Conservation (phyloP, 108 stramenopile species). For the Licmophora abbreviata region DNA sequence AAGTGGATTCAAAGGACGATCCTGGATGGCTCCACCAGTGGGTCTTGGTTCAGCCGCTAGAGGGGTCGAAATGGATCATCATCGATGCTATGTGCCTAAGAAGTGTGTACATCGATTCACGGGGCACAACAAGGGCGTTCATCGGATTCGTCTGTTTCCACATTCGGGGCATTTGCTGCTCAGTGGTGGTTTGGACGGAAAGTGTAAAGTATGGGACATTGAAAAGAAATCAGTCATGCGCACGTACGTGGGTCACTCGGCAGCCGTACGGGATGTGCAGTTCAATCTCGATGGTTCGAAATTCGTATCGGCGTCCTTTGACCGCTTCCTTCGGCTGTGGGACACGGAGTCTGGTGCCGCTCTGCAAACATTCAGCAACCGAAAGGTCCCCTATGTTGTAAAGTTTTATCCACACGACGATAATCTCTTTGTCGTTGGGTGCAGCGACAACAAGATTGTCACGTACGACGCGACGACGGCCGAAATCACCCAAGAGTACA, state of each 20-base stretch:
- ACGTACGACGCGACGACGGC: slow-evolving; percentile 87
- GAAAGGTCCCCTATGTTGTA: slow-evolving; percentile 90
- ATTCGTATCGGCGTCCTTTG: slow-evolving; percentile 89
- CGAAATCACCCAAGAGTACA: slow-evolving; percentile 98
- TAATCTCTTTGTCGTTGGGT: slow-evolving; percentile 93
- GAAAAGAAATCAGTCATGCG: slow-evolving; percentile 54
- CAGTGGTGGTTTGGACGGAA: slow-evolving; percentile 91
- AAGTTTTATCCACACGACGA: slow-evolving; percentile 94
- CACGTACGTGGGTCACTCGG: slow-evolving; percentile 92
- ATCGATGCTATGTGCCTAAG: slow-evolving; percentile 91
- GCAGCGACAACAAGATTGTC: slow-evolving; percentile 90
- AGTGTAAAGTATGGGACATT: slow-evolving; percentile 88
- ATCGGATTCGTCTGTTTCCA: slow-evolving; percentile 95
- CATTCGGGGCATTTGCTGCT: slow-evolving; percentile 94
- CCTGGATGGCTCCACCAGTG: slow-evolving; percentile 87
- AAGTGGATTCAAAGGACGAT: slow-evolving; percentile 90
- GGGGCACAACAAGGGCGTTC: slow-evolving; percentile 94
- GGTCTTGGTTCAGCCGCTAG: slow-evolving; percentile 43
- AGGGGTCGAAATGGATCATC: slow-evolving; percentile 57
- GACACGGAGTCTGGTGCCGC: slow-evolving; percentile 92
- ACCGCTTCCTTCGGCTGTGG: slow-evolving; percentile 92
- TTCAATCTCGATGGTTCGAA: slow-evolving; percentile 84
- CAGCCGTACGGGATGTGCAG: slow-evolving; percentile 88
- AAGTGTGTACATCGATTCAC: slow-evolving; percentile 88
- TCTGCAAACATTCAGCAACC: slow-evolving; percentile 83